Evolutionary conservation across 2,329 filamentous ascomycete species (phyloP), one percentile per base, ranked within the genome.

Genomic region (Tolypocladium amazonense): DNA sequence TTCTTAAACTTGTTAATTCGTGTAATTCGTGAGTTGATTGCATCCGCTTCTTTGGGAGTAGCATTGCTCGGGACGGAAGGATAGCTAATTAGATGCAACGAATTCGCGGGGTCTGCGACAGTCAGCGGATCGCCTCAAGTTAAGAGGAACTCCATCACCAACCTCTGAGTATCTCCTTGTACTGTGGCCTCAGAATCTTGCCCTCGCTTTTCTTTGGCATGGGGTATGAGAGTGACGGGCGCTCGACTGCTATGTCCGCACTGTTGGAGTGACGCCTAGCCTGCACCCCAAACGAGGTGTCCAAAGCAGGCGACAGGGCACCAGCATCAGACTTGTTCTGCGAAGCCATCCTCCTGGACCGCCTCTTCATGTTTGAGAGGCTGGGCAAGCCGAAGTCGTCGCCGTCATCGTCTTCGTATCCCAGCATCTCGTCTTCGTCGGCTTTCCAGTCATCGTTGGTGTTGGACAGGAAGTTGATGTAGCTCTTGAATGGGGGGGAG

Each of bases 1-100:
- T 88, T 89, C 75, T 99, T 99, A 77, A 99, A 99, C 71, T 97
- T 97, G 76, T 99, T 97, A 72, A 99, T 99, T 63, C 94, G 87
- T 8, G 90, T 89, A 67, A 96, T 94, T 62, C 91, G 86, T 53
- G 92, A 89, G 60, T 89, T 92, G 70, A 96, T 87, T 15, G 87
- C 88, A 70, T 97, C 93, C 23, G 88, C 79, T 70, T 97, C 91
- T 71, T 95, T 97, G 1, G 87, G 81, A 0, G 86, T 83, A 2
- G 92, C 90, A 69, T 88, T 88, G 33, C 82, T 76, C 14, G 90
- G 85, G 54, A 89, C 79, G 0, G 89, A 77, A 7, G 92, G 87
- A 73, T 99, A 92, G 67, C 89, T 89, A 67, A 99, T 97, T 9
- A 99, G 84, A 71, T 99, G 93, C 53, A 99, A 78, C 9, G 92